Conservation (phyloP, 352 stramenopile species). For the Pythium apleroticum region DNA sequence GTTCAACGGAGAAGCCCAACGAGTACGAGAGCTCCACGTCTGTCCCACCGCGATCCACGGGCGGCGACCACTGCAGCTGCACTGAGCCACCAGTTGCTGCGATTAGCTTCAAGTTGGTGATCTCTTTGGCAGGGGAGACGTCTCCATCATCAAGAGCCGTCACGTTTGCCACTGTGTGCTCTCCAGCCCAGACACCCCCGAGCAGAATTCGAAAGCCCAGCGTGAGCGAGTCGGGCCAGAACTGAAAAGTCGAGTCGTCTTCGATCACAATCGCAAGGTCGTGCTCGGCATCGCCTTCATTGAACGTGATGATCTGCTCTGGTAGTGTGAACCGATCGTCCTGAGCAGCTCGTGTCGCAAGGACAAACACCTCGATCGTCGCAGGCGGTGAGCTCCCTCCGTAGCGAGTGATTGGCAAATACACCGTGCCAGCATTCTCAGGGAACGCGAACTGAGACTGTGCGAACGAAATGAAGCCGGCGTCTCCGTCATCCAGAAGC, state of each 20-base stretch:
- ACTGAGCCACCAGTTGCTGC: conserved; percentile 43
- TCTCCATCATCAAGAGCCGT: conserved; percentile 55
- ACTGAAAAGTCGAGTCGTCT: conserved; percentile 46
- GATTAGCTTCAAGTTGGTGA: conserved; percentile 29
- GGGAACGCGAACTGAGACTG: conserved; percentile 17
- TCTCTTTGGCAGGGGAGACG: conserved; percentile 47
- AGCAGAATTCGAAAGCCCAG: conserved; percentile 43
- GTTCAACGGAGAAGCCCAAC: conserved; percentile 25
- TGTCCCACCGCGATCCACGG: conserved; percentile 36
- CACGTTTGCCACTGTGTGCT: conserved; percentile 24
- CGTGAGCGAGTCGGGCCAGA: conserved; percentile 35
- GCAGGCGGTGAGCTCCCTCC: conserved; percentile 30
- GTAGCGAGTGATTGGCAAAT: conserved; percentile 32
- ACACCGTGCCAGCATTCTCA: conserved; percentile 34
- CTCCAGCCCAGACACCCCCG: conserved; percentile 35
- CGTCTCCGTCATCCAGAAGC: conserved; percentile 54
- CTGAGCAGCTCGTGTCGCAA: conserved; percentile 14
- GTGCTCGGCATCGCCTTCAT: conserved; percentile 24
- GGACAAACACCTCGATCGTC: conserved; percentile 31
- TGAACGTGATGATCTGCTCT: conserved; percentile 35
- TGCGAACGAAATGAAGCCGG: conserved; percentile 48
- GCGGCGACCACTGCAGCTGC: conserved; percentile 40
- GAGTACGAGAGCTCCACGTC: conserved; percentile 32
- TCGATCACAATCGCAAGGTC: conserved; percentile 33
- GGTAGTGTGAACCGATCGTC: conserved; percentile 38